These are phyloP conservation scores for Porpolomopsis calyptriformis DNA, from an alignment of 768 basidiomycete genomes.

Conservation along the genomic window DNA sequence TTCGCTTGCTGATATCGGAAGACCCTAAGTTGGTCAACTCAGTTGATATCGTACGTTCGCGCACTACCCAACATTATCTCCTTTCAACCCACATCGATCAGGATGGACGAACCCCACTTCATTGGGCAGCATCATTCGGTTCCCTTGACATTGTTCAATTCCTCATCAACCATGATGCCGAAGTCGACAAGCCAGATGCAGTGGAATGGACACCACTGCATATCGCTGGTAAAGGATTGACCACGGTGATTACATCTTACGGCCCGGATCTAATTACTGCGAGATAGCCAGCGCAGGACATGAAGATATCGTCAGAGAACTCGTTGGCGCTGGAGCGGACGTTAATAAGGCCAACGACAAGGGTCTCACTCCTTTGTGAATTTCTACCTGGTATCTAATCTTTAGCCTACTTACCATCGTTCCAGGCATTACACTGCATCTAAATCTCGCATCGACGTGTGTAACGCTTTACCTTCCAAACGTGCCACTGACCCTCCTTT, in stretches of 20 bases:
- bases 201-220: constrained; percentile 74
- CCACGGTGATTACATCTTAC: no score
- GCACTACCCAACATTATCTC: background rate
- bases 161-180: constrained; percentile 60
- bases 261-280: no score
- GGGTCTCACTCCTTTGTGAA: constrained; percentile 76
- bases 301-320: constrained; percentile 60
- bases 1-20: constrained; percentile 54
- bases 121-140: constrained; percentile 76
- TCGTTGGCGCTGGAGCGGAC: constrained; percentile 76
- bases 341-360: constrained; percentile 73
- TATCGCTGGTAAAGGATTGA: constrained; percentile 62
- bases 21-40: constrained; percentile 52
- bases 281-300: constrained; percentile 82
- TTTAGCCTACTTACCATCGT: constrained; percentile 11
- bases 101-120: constrained; percentile 76
- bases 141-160: constrained; percentile 55
- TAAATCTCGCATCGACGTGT: constrained; percentile 76
- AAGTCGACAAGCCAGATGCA: constrained; percentile 55
- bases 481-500: constrained; percentile 11
- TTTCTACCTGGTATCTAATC: constrained; percentile 6
- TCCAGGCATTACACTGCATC: constrained; percentile 87
- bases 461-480: constrained; percentile 17
- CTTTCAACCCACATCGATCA: constrained; percentile 23
- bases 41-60: constrained; percentile 43